Evolutionary conservation across 495 filamentous ascomycete species (phyloP), one percentile per base, ranked within the genome.

Genomic region (Penicillium fimorum): DNA sequence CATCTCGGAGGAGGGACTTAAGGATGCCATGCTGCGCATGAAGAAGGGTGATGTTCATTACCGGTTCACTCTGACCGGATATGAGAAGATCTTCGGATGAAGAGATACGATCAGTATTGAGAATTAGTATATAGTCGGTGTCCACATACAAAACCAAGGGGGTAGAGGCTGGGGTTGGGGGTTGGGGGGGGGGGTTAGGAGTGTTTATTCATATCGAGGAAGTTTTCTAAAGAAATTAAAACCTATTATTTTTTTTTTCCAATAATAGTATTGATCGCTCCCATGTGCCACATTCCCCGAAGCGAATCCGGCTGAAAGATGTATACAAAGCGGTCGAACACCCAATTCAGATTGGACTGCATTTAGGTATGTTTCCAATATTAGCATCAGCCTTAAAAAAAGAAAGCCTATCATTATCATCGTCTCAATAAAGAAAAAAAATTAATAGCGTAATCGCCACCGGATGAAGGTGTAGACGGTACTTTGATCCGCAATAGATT

Each of bases 11-110:
- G 79, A 87, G 70, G 86, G 87, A 5, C 78, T 90, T 64, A 81
- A 82, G 61, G 78, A 84, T 71, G 85, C 84, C 2, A 80, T 95
- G 63, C 63, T 78, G 64, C 79, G 82, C 52, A 81, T 96, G 62
- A 74, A 86, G 55, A 85, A 87, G 55, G 89, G 84, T 47, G 85
- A 90, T 63, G 85, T 90, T 27, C 76, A 74, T 59, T 90, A 87
- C 68, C 76, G 88, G 48, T 84, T 88, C 55, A 85, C 85, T 8
- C 61, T 89, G 65, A 80, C 79, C 7, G 80, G 81, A 5, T 90
- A 80, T 65, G 83, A 90, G 45, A 84, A 85, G 76, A 77, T 73
- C 0, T 90, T 89, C 65, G 68, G 61, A 41, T 64, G 10, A 40
- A 55, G 24, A 22, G 3, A 24, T 10, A 22, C 18, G 6, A n/a